These are phyloP conservation scores for Coemansia sp. DNA, from an alignment of 192 early-diverging fungal species.

Conservation along the genomic window DNA sequence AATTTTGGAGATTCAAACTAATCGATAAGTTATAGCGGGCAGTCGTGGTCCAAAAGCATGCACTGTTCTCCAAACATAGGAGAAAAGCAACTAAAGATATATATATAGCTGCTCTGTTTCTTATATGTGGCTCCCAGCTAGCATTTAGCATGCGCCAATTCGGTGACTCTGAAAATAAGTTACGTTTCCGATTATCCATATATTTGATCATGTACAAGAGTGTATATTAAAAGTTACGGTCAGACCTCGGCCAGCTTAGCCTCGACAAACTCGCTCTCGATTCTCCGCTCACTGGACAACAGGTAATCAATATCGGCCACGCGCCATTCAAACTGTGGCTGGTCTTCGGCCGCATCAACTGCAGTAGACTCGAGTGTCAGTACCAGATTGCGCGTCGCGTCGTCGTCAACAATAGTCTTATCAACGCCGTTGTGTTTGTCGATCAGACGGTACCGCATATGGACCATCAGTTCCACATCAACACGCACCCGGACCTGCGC, in stretches of 20 bases:
- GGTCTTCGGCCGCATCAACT: background rate
- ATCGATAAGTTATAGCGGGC: too few species aligned
- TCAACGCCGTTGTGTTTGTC: conserved; percentile 2
- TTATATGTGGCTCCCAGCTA: too few species aligned
- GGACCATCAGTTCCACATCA: conserved; percentile 29
- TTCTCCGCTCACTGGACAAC: conserved; percentile 42
- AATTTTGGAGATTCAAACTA: background rate
- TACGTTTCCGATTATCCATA: too few species aligned
- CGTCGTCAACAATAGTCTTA: conserved; percentile 38
- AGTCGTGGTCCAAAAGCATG: too few species aligned
- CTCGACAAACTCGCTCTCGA: conserved; percentile 2
- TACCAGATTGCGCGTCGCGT: conserved; percentile 38
- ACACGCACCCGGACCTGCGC: conserved; percentile 31
- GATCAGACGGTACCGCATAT: conserved; percentile 38
- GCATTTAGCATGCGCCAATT: too few species aligned
- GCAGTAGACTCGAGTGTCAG: conserved; percentile 31
- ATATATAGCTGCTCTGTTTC: too few species aligned
- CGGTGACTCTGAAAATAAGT: too few species aligned
- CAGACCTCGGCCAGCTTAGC: background rate
- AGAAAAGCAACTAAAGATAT: too few species aligned
- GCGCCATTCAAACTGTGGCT: conserved; percentile 27
- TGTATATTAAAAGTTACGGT: background rate
- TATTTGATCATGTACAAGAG: background rate
- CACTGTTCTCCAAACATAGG: too few species aligned
- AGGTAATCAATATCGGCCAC: conserved; percentile 47